phyloP scores from a whole-genome alignment of 768 basidiomycete species.

The Hypholoma fasciculare region DNA sequence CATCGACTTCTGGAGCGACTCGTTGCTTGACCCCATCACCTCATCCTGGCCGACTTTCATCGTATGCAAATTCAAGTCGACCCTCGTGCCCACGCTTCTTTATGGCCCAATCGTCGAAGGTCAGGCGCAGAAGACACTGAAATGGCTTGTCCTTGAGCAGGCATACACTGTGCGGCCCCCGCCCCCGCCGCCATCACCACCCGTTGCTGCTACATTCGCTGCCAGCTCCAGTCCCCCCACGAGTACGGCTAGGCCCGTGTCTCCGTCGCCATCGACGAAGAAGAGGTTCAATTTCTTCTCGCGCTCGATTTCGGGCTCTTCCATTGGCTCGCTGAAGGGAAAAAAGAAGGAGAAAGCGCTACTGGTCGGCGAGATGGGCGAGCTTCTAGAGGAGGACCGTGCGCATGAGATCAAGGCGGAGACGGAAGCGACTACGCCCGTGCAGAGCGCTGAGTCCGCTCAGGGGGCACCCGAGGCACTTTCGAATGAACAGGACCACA shows the following conservation, averaged over 20 bases:
- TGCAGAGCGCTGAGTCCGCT: slow-evolving; percentile 11
- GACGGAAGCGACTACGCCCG: slow-evolving; percentile 7
- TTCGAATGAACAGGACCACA: no score
- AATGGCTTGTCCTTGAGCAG: slow-evolving; percentile 75
- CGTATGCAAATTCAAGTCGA: slow-evolving; percentile 63
- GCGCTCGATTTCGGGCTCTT: slow-evolving; percentile 29
- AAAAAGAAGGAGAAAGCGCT: slow-evolving; percentile 37
- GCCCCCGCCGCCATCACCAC: slow-evolving; percentile 12
- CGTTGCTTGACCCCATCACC: slow-evolving; percentile 67
- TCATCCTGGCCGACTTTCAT: slow-evolving; percentile 68
- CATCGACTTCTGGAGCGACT: slow-evolving; percentile 80
- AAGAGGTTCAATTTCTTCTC: slow-evolving; percentile 67
- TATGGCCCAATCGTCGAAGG: slow-evolving; percentile 27
- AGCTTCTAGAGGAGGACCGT: slow-evolving; percentile 53
- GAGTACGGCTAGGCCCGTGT: slow-evolving; percentile 33
- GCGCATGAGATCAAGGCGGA: slow-evolving; percentile 14
- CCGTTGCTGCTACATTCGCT: slow-evolving; percentile 1
- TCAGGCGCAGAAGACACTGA: slow-evolving; percentile 35
- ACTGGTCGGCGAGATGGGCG: slow-evolving; percentile 70
- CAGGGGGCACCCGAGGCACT: neutral
- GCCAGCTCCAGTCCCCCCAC: neutral
- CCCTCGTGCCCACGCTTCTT: slow-evolving; percentile 21
- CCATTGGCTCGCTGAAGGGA: slow-evolving; percentile 29
- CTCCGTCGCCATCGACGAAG: slow-evolving; percentile 42
- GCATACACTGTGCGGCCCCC: slow-evolving; percentile 39